Evolutionary conservation across 352 stramenopile genomes (phyloP).

Genomic region (Pilasporangium apinafurcum): DNA sequence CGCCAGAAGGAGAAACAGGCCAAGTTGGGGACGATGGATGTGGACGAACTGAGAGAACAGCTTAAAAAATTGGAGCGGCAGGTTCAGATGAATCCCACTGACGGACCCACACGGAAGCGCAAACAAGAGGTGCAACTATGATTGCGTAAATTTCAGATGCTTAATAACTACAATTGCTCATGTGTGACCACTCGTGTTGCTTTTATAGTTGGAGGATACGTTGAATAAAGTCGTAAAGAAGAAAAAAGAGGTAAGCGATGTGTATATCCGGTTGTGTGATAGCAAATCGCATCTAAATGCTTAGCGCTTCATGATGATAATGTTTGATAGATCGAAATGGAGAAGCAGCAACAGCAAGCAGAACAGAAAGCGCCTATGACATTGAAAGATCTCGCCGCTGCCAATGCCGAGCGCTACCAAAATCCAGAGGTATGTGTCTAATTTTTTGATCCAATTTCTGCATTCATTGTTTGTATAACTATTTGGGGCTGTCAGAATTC

Average conservation of each 20-base stretch:
- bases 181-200: background rate
- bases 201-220: constrained; percentile 53
- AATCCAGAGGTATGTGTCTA: constrained; percentile 42
- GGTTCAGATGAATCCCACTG: constrained; percentile 45
- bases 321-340: constrained; percentile 26
- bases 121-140: constrained; percentile 39
- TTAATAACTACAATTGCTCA: background rate
- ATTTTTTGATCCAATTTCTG: background rate
- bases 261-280: no score
- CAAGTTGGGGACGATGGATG: constrained; percentile 55
- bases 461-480: background rate
- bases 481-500: constrained; percentile 33
- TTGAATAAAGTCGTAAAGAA: constrained; percentile 62
- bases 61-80: constrained; percentile 64
- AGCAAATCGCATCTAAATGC: background rate
- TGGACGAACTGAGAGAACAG: constrained; percentile 40
- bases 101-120: constrained; percentile 61
- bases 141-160: background rate
- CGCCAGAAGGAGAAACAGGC: constrained; percentile 50
- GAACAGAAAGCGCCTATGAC: constrained; percentile 25
- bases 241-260: constrained; percentile 35
- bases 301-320: background rate
- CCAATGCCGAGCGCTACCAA: constrained; percentile 60
- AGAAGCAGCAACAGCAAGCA: constrained; percentile 28
- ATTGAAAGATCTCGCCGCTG: constrained; percentile 36